phyloP scores from a whole-genome alignment of 352 stramenopile species.

The Globisporangium emineosum region DNA sequence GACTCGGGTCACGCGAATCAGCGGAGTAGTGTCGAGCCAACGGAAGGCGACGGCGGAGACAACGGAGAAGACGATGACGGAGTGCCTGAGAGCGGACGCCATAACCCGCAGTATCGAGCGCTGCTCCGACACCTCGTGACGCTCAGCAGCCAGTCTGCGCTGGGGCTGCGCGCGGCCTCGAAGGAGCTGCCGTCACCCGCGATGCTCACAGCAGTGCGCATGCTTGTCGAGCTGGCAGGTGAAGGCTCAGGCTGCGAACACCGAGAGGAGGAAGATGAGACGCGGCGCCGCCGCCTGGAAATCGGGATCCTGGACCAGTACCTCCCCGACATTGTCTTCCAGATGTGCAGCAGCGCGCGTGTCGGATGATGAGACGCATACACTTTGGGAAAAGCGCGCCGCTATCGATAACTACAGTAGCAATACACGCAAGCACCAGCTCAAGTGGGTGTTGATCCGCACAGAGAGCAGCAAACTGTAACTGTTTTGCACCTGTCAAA shows the following conservation, averaged over 20 bases:
- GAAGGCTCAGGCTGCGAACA: not conserved
- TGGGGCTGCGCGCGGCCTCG: conserved; percentile 21
- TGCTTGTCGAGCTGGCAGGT: conserved; percentile 4
- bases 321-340: conserved; percentile 15
- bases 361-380: not conserved
- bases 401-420: no score
- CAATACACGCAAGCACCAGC: no score
- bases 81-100: not conserved
- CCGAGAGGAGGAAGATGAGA: no score
- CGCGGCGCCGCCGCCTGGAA: not conserved
- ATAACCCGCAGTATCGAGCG: not conserved
- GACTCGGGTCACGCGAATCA: not conserved
- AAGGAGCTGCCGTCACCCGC: conserved; percentile 15
- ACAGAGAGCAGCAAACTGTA: no score
- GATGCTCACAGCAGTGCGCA: conserved; percentile 14
- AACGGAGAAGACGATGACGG: not conserved
- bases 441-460: no score
- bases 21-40: not conserved
- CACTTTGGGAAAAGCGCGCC: no score
- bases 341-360: not conserved
- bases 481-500: no score
- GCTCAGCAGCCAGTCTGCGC: conserved; percentile 18
- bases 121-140: conserved; percentile 8
- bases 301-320: conserved; percentile 9
- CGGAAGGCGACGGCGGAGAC: not conserved